Evolutionary conservation across 139 green algal species (phyloP), one percentile per base, ranked within the genome.

Genomic region (Chara braunii): DNA sequence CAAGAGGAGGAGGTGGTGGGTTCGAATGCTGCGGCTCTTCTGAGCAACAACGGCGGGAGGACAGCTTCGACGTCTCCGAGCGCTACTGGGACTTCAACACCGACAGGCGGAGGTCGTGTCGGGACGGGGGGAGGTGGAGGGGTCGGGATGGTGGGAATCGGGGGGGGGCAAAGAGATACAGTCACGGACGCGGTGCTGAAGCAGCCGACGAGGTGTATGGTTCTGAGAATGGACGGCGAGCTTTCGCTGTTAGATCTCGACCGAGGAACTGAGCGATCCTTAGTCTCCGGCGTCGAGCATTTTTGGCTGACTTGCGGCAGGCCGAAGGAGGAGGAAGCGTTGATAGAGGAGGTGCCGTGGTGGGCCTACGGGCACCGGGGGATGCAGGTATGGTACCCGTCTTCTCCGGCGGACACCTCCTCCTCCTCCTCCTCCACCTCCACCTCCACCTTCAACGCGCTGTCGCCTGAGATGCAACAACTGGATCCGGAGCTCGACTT

Each of bases 401-500:
- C 81, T 22, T 77, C 81, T 3, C 68, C 86, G 7, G 43, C 54
- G 28, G 32, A 70, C 32, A 37, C 51, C n/a, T 52, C 43, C 42
- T 50, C 43, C 32, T 26, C 18, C 40, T 26, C 12, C 50, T 53
- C 50, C n/a, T n/a, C n/a, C n/a, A n/a, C n/a, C n/a, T n/a, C n/a
- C n/a, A n/a, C n/a, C 18, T 48, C 40, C 40, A n/a, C 40, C 18
- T 48, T 26, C 48, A 26, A 58, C 48, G 9, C 24, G 32, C 11
- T 12, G 48, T 12, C 36, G 24, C 18, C 18, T 26, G 40, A 48
- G 18, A 14, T 48, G 18, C 40, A 14, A 48, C 40, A 71, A 58
- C 9, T 74, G 2, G 91, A 97, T 74, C 85, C 90, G 0, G 91
- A 97, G 85, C 86, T 97, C 14, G 91, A 95, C 60, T 97, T 97